Evolutionary conservation across 2,329 filamentous ascomycete species (phyloP), one percentile per base, ranked within the genome.

Genomic region (Dothistroma septosporum): DNA sequence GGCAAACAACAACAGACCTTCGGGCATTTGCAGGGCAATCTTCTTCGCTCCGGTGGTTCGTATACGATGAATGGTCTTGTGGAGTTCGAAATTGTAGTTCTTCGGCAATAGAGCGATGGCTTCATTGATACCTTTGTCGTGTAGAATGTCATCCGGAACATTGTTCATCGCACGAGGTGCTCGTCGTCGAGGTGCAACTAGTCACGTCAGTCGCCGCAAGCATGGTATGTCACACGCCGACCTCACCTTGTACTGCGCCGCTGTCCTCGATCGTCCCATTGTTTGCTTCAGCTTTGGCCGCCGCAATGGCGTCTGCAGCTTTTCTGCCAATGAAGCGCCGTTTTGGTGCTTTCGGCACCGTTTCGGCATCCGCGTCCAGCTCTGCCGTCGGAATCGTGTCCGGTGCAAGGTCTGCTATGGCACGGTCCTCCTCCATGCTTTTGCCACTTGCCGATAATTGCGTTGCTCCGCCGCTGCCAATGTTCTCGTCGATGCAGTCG

Each of bases 11-110:
- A 99, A 84, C 1, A 99, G 83, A 1, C 94, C 94, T 76, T 99
- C 95, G 5, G 94, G 94, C 82, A 99, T 94, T 76, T 99, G 94
- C n/a, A 99, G 82, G 0, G 93, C 95, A 2, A 99, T 87, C 66
- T 87, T 89, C 73, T 87, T 93, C 1, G 92, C 87, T 9, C 84
- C 86, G 9, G 88, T 86, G 1, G 87, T 88, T 49, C 91, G 88
- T 75, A 99, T 92, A 53, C 93, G 87, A 76, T 97, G 92, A 70
- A 99, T 95, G 9, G 94, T 99, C 79, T 99, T 99, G 74, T 91
- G 94, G 59, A 99, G 92, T 79, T 99, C 94, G 74, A 99, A 99
- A 69, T 90, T 93, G 82, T 99, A 99, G 80, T 99, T 99, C n/a
- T 85, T 80, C 0, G 94, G 94, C 2, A 99, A 85, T 33, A 99